Evolutionary conservation across 176 grass and related monocot species (phyloP).

Genomic region (Eragrostis curvula): DNA sequence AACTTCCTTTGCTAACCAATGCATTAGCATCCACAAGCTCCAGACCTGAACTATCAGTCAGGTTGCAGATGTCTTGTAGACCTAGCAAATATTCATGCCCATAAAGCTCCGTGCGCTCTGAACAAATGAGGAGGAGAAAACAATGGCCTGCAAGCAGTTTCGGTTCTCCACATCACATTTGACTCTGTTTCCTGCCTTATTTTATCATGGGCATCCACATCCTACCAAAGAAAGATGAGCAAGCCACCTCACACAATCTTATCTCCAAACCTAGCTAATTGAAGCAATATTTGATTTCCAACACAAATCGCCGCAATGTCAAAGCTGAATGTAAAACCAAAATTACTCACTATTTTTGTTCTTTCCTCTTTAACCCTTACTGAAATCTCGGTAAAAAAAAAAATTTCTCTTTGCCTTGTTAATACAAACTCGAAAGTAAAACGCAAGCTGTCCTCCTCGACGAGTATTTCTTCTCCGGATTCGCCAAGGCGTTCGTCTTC

Average conservation of each 20-base stretch:
- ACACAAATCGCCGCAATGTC: no score
- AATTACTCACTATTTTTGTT: background rate
- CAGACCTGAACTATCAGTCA: no score
- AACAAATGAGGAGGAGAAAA: background rate
- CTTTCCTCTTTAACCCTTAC: background rate
- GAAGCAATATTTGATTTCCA: background rate
- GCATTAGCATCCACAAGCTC: background rate
- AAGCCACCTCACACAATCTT: slow-evolving; percentile 4
- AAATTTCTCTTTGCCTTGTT: background rate
- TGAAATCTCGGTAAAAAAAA: background rate
- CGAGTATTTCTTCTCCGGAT: background rate
- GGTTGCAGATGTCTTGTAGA: background rate
- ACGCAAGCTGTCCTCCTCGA: no score
- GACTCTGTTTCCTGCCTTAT: background rate
- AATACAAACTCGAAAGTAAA: no score
- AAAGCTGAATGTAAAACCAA: background rate
- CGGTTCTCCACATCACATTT: slow-evolving; percentile 37
- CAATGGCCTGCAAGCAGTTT: background rate
- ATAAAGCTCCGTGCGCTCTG: background rate
- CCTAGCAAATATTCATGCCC: background rate
- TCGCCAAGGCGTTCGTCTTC: background rate
- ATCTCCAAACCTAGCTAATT: background rate
- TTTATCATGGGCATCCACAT: slow-evolving; percentile 17
- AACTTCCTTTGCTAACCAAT: background rate
- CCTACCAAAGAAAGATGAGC: background rate